Evolutionary conservation across 192 early-diverging fungal species (phyloP).

Genomic region (Podila horticola): DNA sequence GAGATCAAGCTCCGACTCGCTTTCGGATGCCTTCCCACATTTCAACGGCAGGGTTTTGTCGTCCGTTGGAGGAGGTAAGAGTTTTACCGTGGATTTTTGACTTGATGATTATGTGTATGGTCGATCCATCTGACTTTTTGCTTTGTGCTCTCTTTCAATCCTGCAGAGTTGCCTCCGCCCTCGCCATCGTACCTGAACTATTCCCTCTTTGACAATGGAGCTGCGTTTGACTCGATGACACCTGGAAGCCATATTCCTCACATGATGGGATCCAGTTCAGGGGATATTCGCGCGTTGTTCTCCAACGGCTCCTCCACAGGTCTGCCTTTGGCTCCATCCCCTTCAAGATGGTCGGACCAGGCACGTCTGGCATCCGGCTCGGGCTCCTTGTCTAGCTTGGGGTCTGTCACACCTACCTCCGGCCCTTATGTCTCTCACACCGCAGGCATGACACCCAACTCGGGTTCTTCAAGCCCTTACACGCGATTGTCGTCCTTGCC

Average conservation of each 20-base stretch:
- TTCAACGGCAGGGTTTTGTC: constrained; percentile 67
- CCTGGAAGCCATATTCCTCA: background rate
- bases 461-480: constrained; percentile 4
- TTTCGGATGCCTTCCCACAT: constrained; percentile 67
- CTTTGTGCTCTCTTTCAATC: background rate
- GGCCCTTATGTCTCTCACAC: constrained; percentile 6
- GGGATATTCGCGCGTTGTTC: constrained; percentile 31
- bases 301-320: background rate
- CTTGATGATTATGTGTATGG: background rate
- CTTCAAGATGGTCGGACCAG: constrained; percentile 41
- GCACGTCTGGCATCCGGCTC: constrained; percentile 5
- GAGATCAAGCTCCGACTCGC: constrained; percentile 53
- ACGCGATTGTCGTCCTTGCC: constrained; percentile 20
- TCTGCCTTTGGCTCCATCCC: constrained; percentile 15
- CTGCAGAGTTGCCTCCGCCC: background rate
- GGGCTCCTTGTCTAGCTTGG: constrained; percentile 7
- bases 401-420: constrained; percentile 1
- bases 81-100: background rate
- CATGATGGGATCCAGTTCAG: background rate
- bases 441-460: background rate
- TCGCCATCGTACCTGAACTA: constrained; percentile 18
- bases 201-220: constrained; percentile 25
- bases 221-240: constrained; percentile 4
- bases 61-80: constrained; percentile 31
- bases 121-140: background rate